Evolutionary conservation across 2,329 filamentous ascomycete species (phyloP).

Genomic region (Ophiostoma tasmaniense): DNA sequence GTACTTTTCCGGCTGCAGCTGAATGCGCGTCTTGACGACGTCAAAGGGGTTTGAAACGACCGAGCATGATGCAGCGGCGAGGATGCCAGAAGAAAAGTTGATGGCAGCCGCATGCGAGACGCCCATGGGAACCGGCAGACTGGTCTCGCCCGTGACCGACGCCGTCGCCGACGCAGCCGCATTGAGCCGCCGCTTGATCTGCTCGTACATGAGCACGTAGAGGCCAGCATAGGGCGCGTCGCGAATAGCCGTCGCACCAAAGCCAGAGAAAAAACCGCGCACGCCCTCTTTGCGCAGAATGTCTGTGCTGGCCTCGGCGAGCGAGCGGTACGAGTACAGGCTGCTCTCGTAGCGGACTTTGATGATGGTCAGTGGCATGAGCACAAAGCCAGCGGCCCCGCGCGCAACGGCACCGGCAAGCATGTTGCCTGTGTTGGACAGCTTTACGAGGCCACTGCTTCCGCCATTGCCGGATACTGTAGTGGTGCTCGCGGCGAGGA

Average conservation of each 20-base stretch:
- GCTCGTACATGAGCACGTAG: slow-evolving; percentile 91
- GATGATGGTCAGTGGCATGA: slow-evolving; percentile 94
- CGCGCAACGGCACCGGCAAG: slow-evolving; percentile 75
- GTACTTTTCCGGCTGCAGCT: slow-evolving; percentile 78
- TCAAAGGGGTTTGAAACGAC: slow-evolving; percentile 94
- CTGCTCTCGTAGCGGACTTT: slow-evolving; percentile 94
- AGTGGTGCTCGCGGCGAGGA: slow-evolving; percentile 25
- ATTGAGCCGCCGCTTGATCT: slow-evolving; percentile 59
- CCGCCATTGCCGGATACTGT: slow-evolving; percentile 46
- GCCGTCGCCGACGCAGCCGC: slow-evolving; percentile 8
- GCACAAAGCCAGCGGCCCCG: slow-evolving; percentile 75
- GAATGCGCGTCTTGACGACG: slow-evolving; percentile 88
- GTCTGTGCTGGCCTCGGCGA: slow-evolving; percentile 62
- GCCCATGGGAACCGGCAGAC: slow-evolving; percentile 24
- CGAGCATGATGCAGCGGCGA: slow-evolving; percentile 76
- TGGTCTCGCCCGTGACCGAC: background rate
- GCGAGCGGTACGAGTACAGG: slow-evolving; percentile 72
- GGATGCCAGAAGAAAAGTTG: slow-evolving; percentile 75
- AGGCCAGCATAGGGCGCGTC: slow-evolving; percentile 96
- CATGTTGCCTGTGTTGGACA: slow-evolving; percentile 79
- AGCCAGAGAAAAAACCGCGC: slow-evolving; percentile 84
- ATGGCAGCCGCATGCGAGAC: slow-evolving; percentile 52
- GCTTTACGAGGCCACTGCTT: slow-evolving; percentile 69
- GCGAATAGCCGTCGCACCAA: slow-evolving; percentile 83
- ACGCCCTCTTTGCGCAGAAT: slow-evolving; percentile 66